A percentile compares a stretch with the other conserved stretches of the same genome.
Conservation (phyloP, 192 early-diverging fungal species). For the Coemansia sp. region DNA sequence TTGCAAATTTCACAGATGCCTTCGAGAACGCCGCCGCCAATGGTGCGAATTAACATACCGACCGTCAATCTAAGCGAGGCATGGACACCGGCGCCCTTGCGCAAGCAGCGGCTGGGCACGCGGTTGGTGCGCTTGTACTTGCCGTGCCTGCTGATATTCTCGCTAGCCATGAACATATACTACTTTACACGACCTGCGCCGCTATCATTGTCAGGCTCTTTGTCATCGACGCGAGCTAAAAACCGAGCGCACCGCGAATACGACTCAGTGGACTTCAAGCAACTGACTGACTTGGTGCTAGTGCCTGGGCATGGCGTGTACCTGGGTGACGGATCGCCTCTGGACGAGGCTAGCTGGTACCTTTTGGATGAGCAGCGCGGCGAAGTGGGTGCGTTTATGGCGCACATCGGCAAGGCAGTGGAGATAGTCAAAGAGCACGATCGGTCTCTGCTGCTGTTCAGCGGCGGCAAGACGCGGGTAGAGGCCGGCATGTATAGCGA, state of each 20-base stretch:
- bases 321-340: conserved; percentile 33
- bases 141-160: conserved; percentile 33
- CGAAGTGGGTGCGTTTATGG: conserved; percentile 49
- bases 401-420: conserved; percentile 44
- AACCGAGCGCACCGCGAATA: conserved; percentile 10
- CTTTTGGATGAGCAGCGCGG: conserved; percentile 40
- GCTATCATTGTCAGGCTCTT: conserved; percentile 19
- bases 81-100: conserved; percentile 46
- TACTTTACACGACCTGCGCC: conserved; percentile 48
- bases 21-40: conserved; percentile 39
- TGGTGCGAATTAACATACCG: conserved; percentile 54
- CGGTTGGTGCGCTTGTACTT: conserved; percentile 35
- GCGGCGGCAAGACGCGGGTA: conserved; percentile 47
- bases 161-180: conserved; percentile 49
- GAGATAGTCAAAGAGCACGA: conserved; percentile 42
- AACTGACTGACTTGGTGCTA: conserved; percentile 49
- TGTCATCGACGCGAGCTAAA: conserved; percentile 22
- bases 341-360: conserved; percentile 48
- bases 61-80: conserved; percentile 48
- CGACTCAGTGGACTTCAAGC: conserved; percentile 18
- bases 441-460: conserved; percentile 47
- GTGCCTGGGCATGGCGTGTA: conserved; percentile 53
- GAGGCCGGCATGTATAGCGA: conserved; percentile 46
- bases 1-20: conserved; percentile 21
- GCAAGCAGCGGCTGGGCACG: conserved; percentile 39